Evolutionary conservation across 2,329 filamentous ascomycete species (phyloP).

Genomic region (Colletotrichum higginsianum): DNA sequence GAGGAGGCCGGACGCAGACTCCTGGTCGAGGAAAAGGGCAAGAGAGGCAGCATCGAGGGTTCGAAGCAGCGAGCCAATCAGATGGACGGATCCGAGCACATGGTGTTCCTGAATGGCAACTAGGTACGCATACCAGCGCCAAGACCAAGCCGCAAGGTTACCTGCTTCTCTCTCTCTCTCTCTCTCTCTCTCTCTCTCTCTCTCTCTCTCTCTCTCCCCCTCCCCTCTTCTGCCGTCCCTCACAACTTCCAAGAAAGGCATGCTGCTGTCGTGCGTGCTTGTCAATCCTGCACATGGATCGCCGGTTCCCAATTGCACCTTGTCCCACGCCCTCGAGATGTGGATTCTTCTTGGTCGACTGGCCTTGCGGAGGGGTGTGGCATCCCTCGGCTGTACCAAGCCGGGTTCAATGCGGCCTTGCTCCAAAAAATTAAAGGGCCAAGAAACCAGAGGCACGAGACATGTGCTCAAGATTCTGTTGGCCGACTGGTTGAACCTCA

Average conservation of each 20-base stretch:
- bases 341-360: constrained; percentile 23
- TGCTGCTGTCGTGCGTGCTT: constrained; percentile 8
- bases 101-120: constrained; percentile 40
- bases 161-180: not conserved
- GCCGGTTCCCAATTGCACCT: constrained; percentile 4
- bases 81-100: constrained; percentile 36
- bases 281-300: constrained; percentile 34
- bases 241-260: not conserved
- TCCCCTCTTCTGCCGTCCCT: no score
- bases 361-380: not conserved
- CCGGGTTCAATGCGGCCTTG: constrained; percentile 15
- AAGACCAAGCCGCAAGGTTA: constrained; percentile 19
- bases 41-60: constrained; percentile 38
- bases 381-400: not conserved
- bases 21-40: constrained; percentile 42
- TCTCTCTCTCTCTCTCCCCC: no score
- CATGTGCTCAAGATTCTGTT: constrained; percentile 37
- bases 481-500: constrained; percentile 4
- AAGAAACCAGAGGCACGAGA: constrained; percentile 35
- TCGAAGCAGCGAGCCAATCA: constrained; percentile 29
- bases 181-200: not conserved
- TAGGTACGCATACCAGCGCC: constrained; percentile 16
- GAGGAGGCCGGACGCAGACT: constrained; percentile 20
- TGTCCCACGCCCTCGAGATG: constrained; percentile 27
- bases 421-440: not conserved